These are phyloP conservation scores for Dichomitus squalens DNA, from an alignment of 1,284 basidiomycete genomes.

Conservation along the genomic window DNA sequence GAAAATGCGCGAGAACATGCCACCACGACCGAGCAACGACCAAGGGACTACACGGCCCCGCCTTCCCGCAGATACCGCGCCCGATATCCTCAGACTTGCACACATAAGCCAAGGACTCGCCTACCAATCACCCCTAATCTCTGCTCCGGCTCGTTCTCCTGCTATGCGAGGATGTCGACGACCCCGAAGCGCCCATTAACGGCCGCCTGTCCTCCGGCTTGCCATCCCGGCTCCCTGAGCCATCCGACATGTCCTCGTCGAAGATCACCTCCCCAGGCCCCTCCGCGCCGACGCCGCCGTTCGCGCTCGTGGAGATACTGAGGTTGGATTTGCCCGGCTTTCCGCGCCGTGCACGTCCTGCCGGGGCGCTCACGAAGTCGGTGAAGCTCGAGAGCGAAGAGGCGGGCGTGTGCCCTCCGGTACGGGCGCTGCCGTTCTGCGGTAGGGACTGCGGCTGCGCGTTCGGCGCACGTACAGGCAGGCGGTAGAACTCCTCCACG, in stretches of 20 bases:
- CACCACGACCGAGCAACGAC: not conserved
- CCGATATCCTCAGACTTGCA: not conserved
- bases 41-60: not conserved
- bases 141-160: slow-evolving; percentile 25
- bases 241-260: slow-evolving; percentile 47
- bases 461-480: slow-evolving; percentile 49
- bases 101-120: not conserved
- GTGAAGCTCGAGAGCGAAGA: slow-evolving; percentile 51
- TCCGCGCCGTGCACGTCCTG: slow-evolving; percentile 28
- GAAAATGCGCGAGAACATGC: not conserved
- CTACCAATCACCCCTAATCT: slow-evolving; percentile 10
- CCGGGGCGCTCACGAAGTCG: slow-evolving; percentile 59
- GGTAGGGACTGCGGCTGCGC: slow-evolving; percentile 12
- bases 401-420: slow-evolving; percentile 25
- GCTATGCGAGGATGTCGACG: slow-evolving; percentile 22
- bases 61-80: not conserved
- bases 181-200: slow-evolving; percentile 15
- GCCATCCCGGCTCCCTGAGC: slow-evolving; percentile 25
- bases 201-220: slow-evolving; percentile 23
- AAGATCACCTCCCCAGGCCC: slow-evolving; percentile 47
- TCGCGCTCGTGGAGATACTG: slow-evolving; percentile 27
- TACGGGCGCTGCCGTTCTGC: slow-evolving; percentile 26
- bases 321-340: slow-evolving; percentile 32
- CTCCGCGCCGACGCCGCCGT: slow-evolving; percentile 17
- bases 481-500: slow-evolving; percentile 65